phyloP scores from a whole-genome alignment of 495 filamentous ascomycete species.

The Podospora fimiseda region DNA sequence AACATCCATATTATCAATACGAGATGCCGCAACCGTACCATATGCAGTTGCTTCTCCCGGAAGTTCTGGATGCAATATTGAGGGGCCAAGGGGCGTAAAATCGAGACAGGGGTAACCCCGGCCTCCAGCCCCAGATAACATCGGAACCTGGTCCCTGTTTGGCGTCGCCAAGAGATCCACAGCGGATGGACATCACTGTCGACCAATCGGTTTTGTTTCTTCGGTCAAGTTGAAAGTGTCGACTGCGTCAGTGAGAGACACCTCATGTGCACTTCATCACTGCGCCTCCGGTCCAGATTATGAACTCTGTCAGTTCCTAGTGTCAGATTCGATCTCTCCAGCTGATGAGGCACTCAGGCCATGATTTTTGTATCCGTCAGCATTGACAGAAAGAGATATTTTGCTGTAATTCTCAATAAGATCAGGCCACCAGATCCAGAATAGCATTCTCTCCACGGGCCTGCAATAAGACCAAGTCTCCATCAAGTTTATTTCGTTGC shows the following conservation, averaged over 20 bases:
- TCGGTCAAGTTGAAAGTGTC: background rate
- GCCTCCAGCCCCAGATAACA: slow-evolving; percentile 9
- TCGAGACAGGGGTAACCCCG: slow-evolving; percentile 1
- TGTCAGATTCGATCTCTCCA: background rate
- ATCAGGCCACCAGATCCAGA: background rate
- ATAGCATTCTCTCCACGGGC: background rate
- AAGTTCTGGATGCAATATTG: slow-evolving; percentile 2
- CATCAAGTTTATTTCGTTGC: background rate
- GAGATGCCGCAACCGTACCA: background rate
- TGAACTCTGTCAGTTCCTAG: background rate
- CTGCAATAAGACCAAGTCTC: background rate
- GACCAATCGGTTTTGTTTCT: slow-evolving; percentile 3
- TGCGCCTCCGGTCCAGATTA: background rate
- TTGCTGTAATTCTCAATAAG: too few species aligned
- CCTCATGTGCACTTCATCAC: background rate
- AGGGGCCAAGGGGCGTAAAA: slow-evolving; percentile 3
- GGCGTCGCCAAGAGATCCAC: slow-evolving; percentile 3
- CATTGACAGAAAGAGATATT: background rate
- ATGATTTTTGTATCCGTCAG: too few species aligned
- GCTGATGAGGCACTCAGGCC: too few species aligned
- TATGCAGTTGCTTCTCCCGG: background rate
- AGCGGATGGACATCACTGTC: background rate
- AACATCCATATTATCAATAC: too few species aligned
- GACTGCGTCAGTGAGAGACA: background rate
- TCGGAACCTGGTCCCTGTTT: slow-evolving; percentile 5